Percentiles rank a stretch among this genome's conserved stretches.
These are phyloP conservation scores for Fusarium verrucosum DNA, from an alignment of 2,329 filamentous ascomycete species.

Conservation along the genomic window DNA sequence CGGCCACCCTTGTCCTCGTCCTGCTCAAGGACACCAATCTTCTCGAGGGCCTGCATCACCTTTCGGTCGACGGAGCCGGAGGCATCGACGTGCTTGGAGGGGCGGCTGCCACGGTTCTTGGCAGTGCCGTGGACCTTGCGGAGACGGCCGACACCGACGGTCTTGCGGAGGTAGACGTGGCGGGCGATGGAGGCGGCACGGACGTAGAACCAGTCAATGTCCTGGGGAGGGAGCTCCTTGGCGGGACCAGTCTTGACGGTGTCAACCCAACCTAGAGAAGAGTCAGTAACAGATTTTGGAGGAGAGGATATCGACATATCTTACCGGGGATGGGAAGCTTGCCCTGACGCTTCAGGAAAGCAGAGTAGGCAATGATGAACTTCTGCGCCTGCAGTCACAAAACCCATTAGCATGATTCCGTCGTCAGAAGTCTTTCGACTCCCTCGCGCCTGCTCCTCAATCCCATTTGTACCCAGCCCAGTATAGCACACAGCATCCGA, in stretches of 20 bases:
- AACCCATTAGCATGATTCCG: slow-evolving; percentile 76
- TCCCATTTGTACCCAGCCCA: slow-evolving; percentile 44
- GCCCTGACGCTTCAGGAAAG: slow-evolving; percentile 93
- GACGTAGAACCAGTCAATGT: slow-evolving; percentile 95
- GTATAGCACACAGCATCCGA: slow-evolving; percentile 26
- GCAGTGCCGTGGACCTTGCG: slow-evolving; percentile 94
- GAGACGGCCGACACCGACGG: slow-evolving; percentile 96
- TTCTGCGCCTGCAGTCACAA: slow-evolving; percentile 75
- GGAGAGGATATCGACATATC: slow-evolving; percentile 45
- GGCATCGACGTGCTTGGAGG: slow-evolving; percentile 94
- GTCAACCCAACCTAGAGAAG: slow-evolving; percentile 87
- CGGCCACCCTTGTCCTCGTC: slow-evolving; percentile 99
- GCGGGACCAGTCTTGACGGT: slow-evolving; percentile 97
- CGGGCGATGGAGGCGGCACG: slow-evolving; percentile 95
- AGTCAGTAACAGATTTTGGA: background rate
- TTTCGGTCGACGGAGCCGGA: slow-evolving; percentile 97
- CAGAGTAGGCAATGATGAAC: slow-evolving; percentile 87
- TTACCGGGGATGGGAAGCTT: slow-evolving; percentile 90
- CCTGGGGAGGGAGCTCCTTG: slow-evolving; percentile 98
- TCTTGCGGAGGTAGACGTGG: slow-evolving; percentile 99
- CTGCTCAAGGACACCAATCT: slow-evolving; percentile 97
- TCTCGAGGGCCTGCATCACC: slow-evolving; percentile 96
- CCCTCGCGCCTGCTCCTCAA: slow-evolving; percentile 75
- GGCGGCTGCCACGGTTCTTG: slow-evolving; percentile 95
- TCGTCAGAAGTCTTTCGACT: slow-evolving; percentile 77